Conservation (phyloP, 345 rosid genomes). For the Boechera divaricarpa region DNA sequence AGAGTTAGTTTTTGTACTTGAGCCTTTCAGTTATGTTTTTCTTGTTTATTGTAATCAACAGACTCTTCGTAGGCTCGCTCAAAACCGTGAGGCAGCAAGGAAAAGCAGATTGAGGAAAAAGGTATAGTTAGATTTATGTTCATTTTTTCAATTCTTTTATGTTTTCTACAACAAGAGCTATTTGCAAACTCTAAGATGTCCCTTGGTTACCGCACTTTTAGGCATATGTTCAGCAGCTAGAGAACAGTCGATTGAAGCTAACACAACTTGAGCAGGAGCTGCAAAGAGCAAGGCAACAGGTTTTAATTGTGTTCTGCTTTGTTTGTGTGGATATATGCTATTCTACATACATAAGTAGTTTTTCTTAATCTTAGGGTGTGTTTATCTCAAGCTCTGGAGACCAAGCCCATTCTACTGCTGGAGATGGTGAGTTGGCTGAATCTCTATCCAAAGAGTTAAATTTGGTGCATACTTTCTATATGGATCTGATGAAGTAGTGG, state of each 20-base stretch:
- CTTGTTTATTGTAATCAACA: slow-evolving; percentile 45
- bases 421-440: slow-evolving; percentile 64
- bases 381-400: slow-evolving; percentile 88
- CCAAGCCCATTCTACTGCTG: slow-evolving; percentile 79
- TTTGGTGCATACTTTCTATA: not conserved
- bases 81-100: slow-evolving; percentile 99
- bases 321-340: not conserved
- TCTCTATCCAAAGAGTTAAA: slow-evolving; percentile 23
- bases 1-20: not conserved
- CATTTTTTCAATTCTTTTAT: slow-evolving; percentile 1
- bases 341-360: slow-evolving; percentile 2
- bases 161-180: not conserved
- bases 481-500: not conserved
- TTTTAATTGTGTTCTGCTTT: slow-evolving; percentile 34
- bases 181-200: slow-evolving; percentile 18
- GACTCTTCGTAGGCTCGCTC: slow-evolving; percentile 96
- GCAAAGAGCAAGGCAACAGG: slow-evolving; percentile 97
- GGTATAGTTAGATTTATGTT: slow-evolving; percentile 44
- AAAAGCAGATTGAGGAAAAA: slow-evolving; percentile 95
- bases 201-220: slow-evolving; percentile 35
- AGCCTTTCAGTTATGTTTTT: slow-evolving; percentile 22
- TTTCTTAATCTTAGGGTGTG: slow-evolving; percentile 55
- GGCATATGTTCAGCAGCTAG: slow-evolving; percentile 98
- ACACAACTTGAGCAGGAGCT: slow-evolving; percentile 97
- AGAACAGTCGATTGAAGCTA: slow-evolving; percentile 87